Evolutionary conservation across 331 rosid genomes (phyloP), one percentile per base, ranked within the genome.

Genomic region (Pyracantha coccinea): DNA sequence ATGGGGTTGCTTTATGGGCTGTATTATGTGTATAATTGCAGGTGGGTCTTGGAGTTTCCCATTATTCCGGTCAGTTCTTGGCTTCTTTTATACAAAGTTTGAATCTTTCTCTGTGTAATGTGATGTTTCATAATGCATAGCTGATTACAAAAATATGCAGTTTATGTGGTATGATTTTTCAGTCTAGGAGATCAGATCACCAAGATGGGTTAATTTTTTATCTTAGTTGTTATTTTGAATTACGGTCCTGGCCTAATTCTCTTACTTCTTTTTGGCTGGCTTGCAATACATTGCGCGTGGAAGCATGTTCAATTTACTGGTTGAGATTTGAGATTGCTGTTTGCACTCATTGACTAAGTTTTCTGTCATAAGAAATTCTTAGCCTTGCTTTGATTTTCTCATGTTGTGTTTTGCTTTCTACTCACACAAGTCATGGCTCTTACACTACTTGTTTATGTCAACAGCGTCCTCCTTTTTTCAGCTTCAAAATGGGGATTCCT

Each of bases 391-490:
- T 4, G n/a, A 27, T 73, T 41, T 61, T 24, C 72, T 53, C 31
- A 60, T 28, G 29, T 25, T 24, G 69, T 54, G 11, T 31, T 53
- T 69, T 77, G 38, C 58, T 31, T 60, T 58, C 44, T 14, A 6
- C 14, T 71, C 54, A 35, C 61, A 68, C 35, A n/a, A 55, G 65
- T 33, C 20, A 16, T 38, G 72, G 47, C 54, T 75, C 55, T 74
- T 80, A 72, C 75, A 74, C 32, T 66, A 17, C 66, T 6, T 80
- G 66, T 63, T 81, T 77, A 72, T 83, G 33, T 76, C 75, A 12
- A 78, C 92, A 95, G 99, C 96, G 99, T 52, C 88, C 92, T 53
- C 97, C 98, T 4, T 92, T 88, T 80, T 92, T 88, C 86, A 95
- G 96, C 86, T 90, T 92, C 86, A 95, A 95, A 85, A 92, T 95